phyloP scores from a whole-genome alignment of 352 stramenopile species.

The Globisporangium okanoganense region DNA sequence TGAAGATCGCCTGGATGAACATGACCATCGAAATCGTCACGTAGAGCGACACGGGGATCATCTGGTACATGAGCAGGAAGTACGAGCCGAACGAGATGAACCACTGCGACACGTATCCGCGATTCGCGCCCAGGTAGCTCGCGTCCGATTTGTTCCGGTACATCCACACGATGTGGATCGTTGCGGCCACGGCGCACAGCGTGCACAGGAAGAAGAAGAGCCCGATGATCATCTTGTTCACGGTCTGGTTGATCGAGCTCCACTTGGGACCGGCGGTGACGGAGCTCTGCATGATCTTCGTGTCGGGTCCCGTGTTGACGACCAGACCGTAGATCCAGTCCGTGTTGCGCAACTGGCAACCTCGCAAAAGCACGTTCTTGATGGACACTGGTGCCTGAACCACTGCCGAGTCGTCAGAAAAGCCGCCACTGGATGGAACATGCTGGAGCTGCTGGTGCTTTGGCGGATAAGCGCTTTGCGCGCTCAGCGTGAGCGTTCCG shows the following conservation, averaged over 20 bases:
- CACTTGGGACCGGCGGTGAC: conserved; percentile 60
- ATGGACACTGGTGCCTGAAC: conserved; percentile 60
- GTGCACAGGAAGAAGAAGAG: conserved; percentile 64
- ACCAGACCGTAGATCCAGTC: conserved; percentile 88
- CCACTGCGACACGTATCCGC: conserved; percentile 44
- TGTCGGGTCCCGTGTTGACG: conserved; percentile 84
- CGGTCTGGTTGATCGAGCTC: conserved; percentile 78
- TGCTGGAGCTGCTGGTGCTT: conserved; percentile 9
- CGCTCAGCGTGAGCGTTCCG: conserved; percentile 44
- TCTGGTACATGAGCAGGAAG: conserved; percentile 95
- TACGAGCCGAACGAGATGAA: conserved; percentile 89
- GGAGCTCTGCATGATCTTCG: conserved; percentile 83
- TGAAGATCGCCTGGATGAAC: conserved; percentile 93
- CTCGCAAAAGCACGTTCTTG: conserved; percentile 88
- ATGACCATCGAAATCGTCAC: conserved; percentile 96
- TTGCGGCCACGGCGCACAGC: conserved; percentile 53
- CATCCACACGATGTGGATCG: conserved; percentile 60
- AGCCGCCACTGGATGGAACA: conserved; percentile 1
- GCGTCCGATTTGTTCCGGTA: conserved; percentile 40
- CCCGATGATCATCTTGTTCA: conserved; percentile 81
- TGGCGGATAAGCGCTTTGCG: conserved; percentile 12
- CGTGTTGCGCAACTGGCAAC: conserved; percentile 85
- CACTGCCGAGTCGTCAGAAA: conserved; percentile 5
- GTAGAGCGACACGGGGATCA: conserved; percentile 98
- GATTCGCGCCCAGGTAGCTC: conserved; percentile 51